Base-by-base conservation (phyloP, 345 rosid genomes). In the Moringa oleifera region DNA sequence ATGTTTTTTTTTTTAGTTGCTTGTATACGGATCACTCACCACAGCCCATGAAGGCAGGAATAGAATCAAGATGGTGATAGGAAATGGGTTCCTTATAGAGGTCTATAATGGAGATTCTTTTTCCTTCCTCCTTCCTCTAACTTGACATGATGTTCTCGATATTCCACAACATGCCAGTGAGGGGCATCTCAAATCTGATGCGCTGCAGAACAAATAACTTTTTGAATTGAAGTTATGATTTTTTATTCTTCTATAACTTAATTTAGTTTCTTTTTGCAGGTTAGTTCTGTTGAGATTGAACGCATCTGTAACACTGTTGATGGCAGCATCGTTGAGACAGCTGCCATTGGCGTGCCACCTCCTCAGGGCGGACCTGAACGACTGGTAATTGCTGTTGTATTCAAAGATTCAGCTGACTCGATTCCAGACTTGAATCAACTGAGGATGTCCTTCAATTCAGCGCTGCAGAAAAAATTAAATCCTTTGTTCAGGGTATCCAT, bases 301-400 rank as follows among this genome's bases (percentile, higher is more conserved):
- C 85, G 97, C 21, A 77, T 94, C 21, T 94, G 99, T 68, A 94
- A 94, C 71, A 65, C 77, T 15, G 90, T 72, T 41, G 85, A 94
- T 67, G 78, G 69, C 45, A 71, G 55, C 52, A 47, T 94, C 61
- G 81, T 94, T 9, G 99, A 90, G 77, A 94, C 99, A 75, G 97
- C 97, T 20, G 97, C 99, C 10, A 76, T 94, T 11, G 96, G 97
- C 23, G 95, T 94, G 66, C 99, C 97, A 13, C 96, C 97, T 58
- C 81, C 85, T 3, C 75, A 62, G 11, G 99, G 99, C 0, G 99
- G 99, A 50, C 99, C 99, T 0, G 99, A 94, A 81, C 88, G 59
- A 46, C 73, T 94, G 61, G 78, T 82, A 61, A 82, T 94, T 2
- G 99, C 79, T 3, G 95, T 85, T 47, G 99, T 94, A 59, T 75